Conservation (phyloP, 768 basidiomycete genomes). For the Termitomyces sp. region DNA sequence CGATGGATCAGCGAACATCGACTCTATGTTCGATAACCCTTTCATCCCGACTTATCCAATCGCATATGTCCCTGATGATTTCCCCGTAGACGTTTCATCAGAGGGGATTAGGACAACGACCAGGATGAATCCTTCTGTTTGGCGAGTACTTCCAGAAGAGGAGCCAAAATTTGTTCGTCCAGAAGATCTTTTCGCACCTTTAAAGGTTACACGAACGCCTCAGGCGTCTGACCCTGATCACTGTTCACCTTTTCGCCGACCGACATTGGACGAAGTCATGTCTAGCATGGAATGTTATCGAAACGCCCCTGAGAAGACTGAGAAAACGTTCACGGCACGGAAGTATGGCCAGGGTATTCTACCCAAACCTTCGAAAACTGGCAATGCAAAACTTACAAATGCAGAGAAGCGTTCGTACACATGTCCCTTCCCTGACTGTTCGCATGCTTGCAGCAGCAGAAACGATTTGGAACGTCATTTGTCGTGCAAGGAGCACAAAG, state of each 20-base stretch:
- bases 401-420: neutral
- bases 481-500: constrained; percentile 3
- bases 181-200: neutral
- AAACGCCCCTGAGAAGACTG: neutral
- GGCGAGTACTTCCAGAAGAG: constrained; percentile 1
- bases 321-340: neutral
- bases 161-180: neutral
- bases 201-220: neutral
- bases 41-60: constrained; percentile 1
- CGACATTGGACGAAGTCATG: constrained; percentile 10
- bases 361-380: neutral
- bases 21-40: constrained; percentile 1
- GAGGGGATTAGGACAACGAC: neutral
- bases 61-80: neutral
- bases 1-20: neutral
- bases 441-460: constrained; percentile 2
- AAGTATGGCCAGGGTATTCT: neutral
- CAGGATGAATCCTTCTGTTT: constrained; percentile 4
- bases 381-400: neutral
- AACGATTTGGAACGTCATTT: constrained; percentile 10
- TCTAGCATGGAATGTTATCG: constrained; percentile 3
- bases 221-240: neutral
- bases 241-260: neutral
- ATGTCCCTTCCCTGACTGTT: constrained; percentile 5
- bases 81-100: neutral